Base-by-base conservation (phyloP, 306 rosid genomes). In the Heteromeles arbutifolia region DNA sequence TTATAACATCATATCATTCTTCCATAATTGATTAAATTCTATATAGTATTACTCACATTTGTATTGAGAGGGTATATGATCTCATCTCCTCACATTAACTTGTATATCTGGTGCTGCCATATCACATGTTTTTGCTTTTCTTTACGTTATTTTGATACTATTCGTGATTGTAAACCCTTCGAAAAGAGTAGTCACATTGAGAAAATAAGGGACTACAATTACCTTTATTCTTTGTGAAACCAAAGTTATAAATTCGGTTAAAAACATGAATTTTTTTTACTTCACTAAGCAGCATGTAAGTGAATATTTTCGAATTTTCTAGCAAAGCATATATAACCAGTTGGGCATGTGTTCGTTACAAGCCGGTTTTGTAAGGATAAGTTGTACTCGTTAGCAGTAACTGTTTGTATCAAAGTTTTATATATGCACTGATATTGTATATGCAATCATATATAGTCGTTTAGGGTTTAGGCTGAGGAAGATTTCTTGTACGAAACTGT, bases 1-100 rank as follows among this genome's bases (percentile, higher is more conserved):
- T 54, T 34, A 34, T 69, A 69, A 50, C 75, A 69, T 74, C 70
- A 68, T 37, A 59, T 21, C 72, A 65, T 75, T 62, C 64, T 29
- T 64, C 41, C 65, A 79, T 64, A 68, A 9, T 62, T 45, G 50
- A 39, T 15, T 18, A 26, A 5, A 48, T 5, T 22, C 4, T 24
- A 13, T 24, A 22, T 11, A 53, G 9, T 52, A 52, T 21, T 53
- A 53, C 19, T 53, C n/a, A 21, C 7, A 19, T 19, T 53, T 53
- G 4, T 19, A 53, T 41, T 41, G 12, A 53, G n/a, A 8, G 58
- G 9, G 19, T 53, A 53, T 53, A 37, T 37, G 41, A 37, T 37
- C 2, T 37, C 41, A 37, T 37, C 41, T 37, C 41, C 41, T 37
- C 41, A 37, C 41, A 37, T 37, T 7, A 37, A 37, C 41, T 37